Evolutionary conservation across 305 asterid genomes (phyloP).

Genomic region (Fraxinus sp.): DNA sequence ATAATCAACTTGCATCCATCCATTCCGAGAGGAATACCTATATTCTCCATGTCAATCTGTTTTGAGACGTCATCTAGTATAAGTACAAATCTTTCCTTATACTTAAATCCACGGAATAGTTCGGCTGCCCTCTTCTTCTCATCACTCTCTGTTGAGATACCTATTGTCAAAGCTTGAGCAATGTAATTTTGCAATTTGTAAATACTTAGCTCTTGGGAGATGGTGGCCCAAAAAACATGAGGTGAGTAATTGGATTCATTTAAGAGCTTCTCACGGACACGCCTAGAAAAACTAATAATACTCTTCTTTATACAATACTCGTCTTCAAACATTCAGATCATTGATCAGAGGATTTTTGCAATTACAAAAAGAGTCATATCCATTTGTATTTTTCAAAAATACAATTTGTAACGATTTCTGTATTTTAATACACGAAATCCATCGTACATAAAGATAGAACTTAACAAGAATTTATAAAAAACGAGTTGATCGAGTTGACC

Average conservation of each 20-base stretch:
- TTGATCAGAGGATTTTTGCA: no score
- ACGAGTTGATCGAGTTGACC: not conserved
- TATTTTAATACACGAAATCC: no score
- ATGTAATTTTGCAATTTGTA: slow-evolving; percentile 2
- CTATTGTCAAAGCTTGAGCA: not conserved
- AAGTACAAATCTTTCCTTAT: slow-evolving; percentile 2
- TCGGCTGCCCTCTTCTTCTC: slow-evolving; percentile 5
- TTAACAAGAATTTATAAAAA: not conserved
- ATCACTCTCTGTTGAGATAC: slow-evolving; percentile 10
- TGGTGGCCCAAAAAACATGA: slow-evolving; percentile 17
- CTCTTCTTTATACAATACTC: not conserved
- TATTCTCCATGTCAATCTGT: not conserved
- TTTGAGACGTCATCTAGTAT: slow-evolving; percentile 20
- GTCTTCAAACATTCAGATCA: no score
- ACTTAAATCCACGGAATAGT: slow-evolving; percentile 4
- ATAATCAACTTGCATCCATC: slow-evolving; percentile 9
- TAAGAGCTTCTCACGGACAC: slow-evolving; percentile 16
- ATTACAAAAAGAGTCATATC: no score
- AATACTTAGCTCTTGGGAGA: slow-evolving; percentile 19
- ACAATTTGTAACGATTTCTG: no score
- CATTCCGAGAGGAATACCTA: slow-evolving; percentile 12
- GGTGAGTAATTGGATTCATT: slow-evolving; percentile 1
- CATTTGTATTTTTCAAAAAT: no score
- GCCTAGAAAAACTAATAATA: not conserved
- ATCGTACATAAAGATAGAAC: not conserved